These are phyloP conservation scores for Coemansia aciculifera DNA, from an alignment of 192 early-diverging fungal genomes.

Conservation along the genomic window DNA sequence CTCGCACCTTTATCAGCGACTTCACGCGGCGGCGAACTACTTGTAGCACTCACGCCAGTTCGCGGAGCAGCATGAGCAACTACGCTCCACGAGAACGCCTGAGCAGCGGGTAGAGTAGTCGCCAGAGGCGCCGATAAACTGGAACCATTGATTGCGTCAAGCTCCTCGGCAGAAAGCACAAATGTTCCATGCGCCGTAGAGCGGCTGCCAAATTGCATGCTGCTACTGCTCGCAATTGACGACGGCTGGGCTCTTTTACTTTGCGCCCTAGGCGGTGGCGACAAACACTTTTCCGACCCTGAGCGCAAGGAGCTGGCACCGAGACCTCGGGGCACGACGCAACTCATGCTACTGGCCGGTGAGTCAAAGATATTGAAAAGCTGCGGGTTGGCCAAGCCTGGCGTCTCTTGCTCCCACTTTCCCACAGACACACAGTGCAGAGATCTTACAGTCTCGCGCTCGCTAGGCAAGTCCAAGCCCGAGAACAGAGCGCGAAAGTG, in stretches of 20 bases:
- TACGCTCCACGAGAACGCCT: conserved; percentile 5
- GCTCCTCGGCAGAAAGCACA: conserved; percentile 38
- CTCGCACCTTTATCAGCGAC: neutral
- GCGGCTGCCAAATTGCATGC: conserved; percentile 14
- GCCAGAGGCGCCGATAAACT: neutral
- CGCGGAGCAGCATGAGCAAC: neutral
- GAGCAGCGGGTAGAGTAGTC: neutral
- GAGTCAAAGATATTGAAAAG: conserved; percentile 21
- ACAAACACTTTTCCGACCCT: neutral
- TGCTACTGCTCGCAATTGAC: conserved; percentile 5
- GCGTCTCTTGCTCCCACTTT: conserved; percentile 14
- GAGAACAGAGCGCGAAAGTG: conserved; percentile 37
- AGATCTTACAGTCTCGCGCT: conserved; percentile 5
- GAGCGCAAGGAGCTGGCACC: neutral
- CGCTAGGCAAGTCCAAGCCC: conserved; percentile 12
- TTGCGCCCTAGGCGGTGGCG: neutral
- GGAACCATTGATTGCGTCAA: conserved; percentile 22
- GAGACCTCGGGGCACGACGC: neutral
- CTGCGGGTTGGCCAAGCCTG: conserved; percentile 17
- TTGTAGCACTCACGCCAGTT: neutral
- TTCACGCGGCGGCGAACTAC: neutral
- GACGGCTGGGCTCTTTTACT: neutral
- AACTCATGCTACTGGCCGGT: conserved; percentile 5
- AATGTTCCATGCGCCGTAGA: conserved; percentile 21
- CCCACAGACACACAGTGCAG: conserved; percentile 15